Percentiles rank a stretch among this genome's conserved stretches.
These are phyloP conservation scores for Boletellus deceptivus DNA, from an alignment of 1,284 basidiomycete species.

Conservation along the genomic window DNA sequence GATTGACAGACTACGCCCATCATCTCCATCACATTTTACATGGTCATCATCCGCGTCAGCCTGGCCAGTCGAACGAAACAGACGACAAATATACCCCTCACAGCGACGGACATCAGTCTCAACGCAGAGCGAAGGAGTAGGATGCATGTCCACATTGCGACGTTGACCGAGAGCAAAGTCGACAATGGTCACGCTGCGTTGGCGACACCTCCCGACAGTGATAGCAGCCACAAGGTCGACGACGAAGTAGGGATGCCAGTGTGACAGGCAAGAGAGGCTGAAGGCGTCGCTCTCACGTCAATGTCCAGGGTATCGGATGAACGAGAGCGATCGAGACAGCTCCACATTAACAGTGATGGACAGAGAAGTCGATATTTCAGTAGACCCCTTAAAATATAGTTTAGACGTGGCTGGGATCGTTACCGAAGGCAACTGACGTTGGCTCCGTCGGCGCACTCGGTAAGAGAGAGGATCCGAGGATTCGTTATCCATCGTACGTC, in stretches of 20 bases:
- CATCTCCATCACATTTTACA: constrained; percentile 27
- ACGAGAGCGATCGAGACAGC: background rate
- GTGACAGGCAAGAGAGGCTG: background rate
- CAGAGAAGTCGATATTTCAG: too few species aligned
- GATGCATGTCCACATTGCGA: constrained; percentile 7
- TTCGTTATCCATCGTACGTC: background rate
- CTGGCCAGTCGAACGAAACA: constrained; percentile 9
- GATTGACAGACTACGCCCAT: constrained; percentile 17
- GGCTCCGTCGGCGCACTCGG: background rate
- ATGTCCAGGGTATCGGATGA: background rate
- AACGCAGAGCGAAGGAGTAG: constrained; percentile 5
- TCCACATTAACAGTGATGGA: background rate
- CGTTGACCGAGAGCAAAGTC: background rate
- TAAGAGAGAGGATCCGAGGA: too few species aligned
- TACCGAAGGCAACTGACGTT: background rate
- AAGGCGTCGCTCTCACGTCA: too few species aligned
- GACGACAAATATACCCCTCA: background rate
- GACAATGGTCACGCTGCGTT: background rate
- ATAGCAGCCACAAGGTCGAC: background rate
- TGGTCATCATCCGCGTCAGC: constrained; percentile 24
- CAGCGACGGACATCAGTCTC: background rate
- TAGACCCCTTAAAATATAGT: background rate
- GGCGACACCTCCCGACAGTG: background rate
- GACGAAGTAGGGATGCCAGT: background rate
- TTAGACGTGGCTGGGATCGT: background rate